Evolutionary conservation across 2,329 filamentous ascomycete genomes (phyloP), one percentile per base, ranked within the genome.

Genomic region (Colletotrichum simmondsii): DNA sequence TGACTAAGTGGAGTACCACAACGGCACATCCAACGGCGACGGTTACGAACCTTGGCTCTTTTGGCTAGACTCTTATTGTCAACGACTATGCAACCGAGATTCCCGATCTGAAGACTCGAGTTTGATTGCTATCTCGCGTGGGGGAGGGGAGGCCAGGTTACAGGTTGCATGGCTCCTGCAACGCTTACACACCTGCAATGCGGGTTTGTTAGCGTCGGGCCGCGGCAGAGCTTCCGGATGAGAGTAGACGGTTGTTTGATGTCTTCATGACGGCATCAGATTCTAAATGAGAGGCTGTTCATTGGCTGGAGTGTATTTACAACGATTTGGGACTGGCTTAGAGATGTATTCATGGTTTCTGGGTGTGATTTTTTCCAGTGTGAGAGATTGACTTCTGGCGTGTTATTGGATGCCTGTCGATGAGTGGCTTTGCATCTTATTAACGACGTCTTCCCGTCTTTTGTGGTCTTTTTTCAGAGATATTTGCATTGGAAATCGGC

Each of bases 261-360:
- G 63, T 49, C 16, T 59, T n/a, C 26, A 66, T 58, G 63, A 58
- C 63, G 63, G 63, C 63, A 59, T 19, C 26, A n/a, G 24, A 19
- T 26, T 30, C 8, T 10, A 3, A 30, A 53, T 8, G 16, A 19
- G n/a, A 37, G 19, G 37, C 22, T 24, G 12, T 19, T 7, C 22
- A 57, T 65, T 66, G 63, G 63, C 19, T 26, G 7, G 5, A 1
- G 6, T 24, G 32, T 35, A 8, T 35, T 12, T 35, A 5, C 8
- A 35, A 35, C 32, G 10, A 35, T 12, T 0, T 30, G 5, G 32
- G 11, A 12, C 11, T 35, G 4, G 32, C 32, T 35, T 10, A 12
- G 28, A 32, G 53, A 37, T 12, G 32, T 11, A 1, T 26, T 49
- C 7, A 26, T 22, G 19, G 24, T 35, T 58, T 24, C 14, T 19